These are phyloP conservation scores for Dichomitus squalens DNA, from an alignment of 1,284 basidiomycete species.

Conservation along the genomic window DNA sequence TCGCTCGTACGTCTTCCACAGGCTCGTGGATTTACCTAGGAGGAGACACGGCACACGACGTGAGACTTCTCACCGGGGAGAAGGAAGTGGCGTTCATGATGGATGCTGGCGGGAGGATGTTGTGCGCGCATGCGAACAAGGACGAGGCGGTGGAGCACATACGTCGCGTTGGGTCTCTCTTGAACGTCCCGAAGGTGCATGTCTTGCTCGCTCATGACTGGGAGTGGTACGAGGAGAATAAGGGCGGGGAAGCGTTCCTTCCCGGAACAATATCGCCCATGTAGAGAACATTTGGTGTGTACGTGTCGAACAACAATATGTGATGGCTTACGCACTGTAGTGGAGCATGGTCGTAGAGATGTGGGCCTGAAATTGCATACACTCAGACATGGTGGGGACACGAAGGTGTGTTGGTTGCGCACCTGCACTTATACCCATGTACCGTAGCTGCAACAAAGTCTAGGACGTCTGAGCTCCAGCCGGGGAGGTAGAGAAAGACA, in stretches of 20 bases:
- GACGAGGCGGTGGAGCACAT: conserved; percentile 45
- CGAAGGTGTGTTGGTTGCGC: too few species aligned
- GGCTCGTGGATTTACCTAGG: conserved; percentile 59
- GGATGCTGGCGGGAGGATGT: conserved; percentile 25
- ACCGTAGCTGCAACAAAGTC: too few species aligned
- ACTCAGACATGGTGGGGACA: too few species aligned
- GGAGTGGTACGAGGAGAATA: conserved; percentile 42
- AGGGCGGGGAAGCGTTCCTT: background rate
- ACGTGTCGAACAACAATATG: too few species aligned
- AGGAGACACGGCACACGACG: conserved; percentile 57
- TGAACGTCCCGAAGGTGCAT: conserved; percentile 38
- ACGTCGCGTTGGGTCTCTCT: conserved; percentile 39
- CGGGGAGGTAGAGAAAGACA: too few species aligned
- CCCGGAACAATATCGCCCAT: too few species aligned
- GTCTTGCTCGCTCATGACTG: conserved; percentile 54
- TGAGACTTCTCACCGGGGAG: conserved; percentile 50
- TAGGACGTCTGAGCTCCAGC: too few species aligned
- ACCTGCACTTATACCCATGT: too few species aligned
- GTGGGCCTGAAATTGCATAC: too few species aligned
- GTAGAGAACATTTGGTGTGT: too few species aligned
- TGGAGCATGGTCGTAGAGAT: too few species aligned
- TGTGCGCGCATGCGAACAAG: conserved; percentile 47
- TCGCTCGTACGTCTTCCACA: conserved; percentile 54
- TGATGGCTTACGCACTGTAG: too few species aligned
- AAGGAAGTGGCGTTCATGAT: conserved; percentile 38